phyloP scores from a whole-genome alignment of 1,139 yeast genomes.

The Zygosaccharomyces pseudobailii region DNA sequence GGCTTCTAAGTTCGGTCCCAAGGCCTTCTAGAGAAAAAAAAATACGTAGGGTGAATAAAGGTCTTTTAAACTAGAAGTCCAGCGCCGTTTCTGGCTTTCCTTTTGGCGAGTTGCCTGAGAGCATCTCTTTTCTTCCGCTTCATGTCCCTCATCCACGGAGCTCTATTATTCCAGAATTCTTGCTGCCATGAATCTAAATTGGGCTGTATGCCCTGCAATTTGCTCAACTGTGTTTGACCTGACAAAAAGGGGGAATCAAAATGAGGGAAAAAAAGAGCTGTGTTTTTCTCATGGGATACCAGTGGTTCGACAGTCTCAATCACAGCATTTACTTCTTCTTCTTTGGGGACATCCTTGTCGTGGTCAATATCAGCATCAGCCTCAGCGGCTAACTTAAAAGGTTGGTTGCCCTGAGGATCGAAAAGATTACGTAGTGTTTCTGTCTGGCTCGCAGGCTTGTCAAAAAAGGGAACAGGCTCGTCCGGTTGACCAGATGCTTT shows the following conservation, averaged over 20 bases:
- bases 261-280: constrained; percentile 69
- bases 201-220: constrained; percentile 43
- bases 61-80: constrained; percentile 6
- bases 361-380: constrained; percentile 39
- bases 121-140: constrained; percentile 74
- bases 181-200: constrained; percentile 57
- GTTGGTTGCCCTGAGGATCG: constrained; percentile 41
- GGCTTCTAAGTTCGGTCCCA: constrained; percentile 51
- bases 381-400: constrained; percentile 35
- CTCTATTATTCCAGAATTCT: constrained; percentile 81
- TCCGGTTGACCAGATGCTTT: constrained; percentile 34
- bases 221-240: constrained; percentile 75
- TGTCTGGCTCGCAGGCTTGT: constrained; percentile 39
- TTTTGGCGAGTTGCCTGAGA: constrained; percentile 44
- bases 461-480: constrained; percentile 52
- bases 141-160: constrained; percentile 72
- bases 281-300: constrained; percentile 21
- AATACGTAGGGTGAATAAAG: background rate
- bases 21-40: constrained; percentile 12
- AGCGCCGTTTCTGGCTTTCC: constrained; percentile 4
- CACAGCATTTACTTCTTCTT: constrained; percentile 6
- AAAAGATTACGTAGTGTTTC: constrained; percentile 62
- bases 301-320: constrained; percentile 13
- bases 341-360: constrained; percentile 17
- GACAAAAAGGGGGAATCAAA: constrained; percentile 77